phyloP scores from a whole-genome alignment of 495 filamentous ascomycete species.

The Extremus antarcticus region DNA sequence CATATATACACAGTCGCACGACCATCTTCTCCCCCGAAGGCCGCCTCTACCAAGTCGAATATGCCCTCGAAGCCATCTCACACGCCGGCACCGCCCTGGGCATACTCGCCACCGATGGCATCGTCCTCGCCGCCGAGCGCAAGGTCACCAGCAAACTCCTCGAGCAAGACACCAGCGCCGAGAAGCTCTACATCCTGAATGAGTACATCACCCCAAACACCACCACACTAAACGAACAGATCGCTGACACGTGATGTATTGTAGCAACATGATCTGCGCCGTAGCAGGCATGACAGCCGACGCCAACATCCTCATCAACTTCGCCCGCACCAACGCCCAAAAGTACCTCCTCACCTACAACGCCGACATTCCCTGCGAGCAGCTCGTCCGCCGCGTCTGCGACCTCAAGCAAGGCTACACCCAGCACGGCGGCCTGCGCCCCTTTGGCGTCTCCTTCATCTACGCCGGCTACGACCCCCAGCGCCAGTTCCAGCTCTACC shows the following conservation, averaged over 20 bases:
- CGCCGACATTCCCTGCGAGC: conserved; percentile 98
- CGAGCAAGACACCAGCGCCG: conserved; percentile 97
- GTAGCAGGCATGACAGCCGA: conserved; percentile 99
- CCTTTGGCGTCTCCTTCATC: conserved; percentile 98
- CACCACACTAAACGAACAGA: not conserved
- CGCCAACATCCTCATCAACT: conserved; percentile 99
- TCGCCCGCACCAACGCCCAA: conserved; percentile 91
- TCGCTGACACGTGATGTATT: not conserved
- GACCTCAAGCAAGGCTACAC: conserved; percentile 99
- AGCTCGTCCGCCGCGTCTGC: conserved; percentile 91
- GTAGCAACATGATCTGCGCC: conserved; percentile 98
- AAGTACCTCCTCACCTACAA: conserved; percentile 97
- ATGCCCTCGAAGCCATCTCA: conserved; percentile 96
- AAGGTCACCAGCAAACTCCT: conserved; percentile 99
- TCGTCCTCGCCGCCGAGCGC: conserved; percentile 95
- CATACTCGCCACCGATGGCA: conserved; percentile 94
- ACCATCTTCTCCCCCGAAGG: conserved; percentile 99
- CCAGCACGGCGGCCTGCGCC: conserved; percentile 93
- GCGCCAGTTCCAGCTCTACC: conserved; percentile 95
- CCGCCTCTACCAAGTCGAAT: conserved; percentile 97
- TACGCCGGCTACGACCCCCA: conserved; percentile 95
- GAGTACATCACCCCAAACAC: conserved; percentile 59
- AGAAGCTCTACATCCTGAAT: conserved; percentile 99
- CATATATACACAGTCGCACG: conserved; percentile 47
- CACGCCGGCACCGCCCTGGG: conserved; percentile 95